phyloP scores from a whole-genome alignment of 2,329 filamentous ascomycete genomes.

The Arthrobotrys conoides region DNA sequence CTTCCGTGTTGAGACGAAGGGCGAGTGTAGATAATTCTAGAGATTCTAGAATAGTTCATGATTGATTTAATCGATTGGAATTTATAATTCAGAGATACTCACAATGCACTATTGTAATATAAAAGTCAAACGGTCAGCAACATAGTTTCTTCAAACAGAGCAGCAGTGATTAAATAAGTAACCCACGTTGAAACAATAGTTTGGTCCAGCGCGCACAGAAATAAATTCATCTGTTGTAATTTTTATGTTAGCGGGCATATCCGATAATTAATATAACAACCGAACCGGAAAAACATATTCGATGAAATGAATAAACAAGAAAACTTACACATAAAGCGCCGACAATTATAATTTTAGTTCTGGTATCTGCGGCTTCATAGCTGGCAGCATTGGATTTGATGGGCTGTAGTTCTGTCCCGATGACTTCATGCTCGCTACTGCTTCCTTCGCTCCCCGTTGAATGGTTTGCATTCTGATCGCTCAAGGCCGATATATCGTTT shows the following conservation, averaged over 20 bases:
- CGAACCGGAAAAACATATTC: too few species aligned
- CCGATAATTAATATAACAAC: not conserved
- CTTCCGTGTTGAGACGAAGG: not conserved
- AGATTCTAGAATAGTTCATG: not conserved
- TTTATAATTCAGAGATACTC: too few species aligned
- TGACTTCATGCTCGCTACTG: constrained; percentile 13
- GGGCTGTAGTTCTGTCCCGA: constrained; percentile 33
- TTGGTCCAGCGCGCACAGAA: constrained; percentile 64
- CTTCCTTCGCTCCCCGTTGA: constrained; percentile 28
- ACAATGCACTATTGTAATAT: constrained; percentile 34
- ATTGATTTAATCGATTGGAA: not conserved
- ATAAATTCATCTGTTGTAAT: constrained; percentile 62
- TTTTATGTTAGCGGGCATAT: constrained; percentile 1
- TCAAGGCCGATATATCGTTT: constrained; percentile 8
- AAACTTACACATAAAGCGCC: constrained; percentile 63
- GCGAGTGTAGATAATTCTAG: not conserved
- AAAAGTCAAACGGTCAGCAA: constrained; percentile 20
- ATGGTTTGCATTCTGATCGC: constrained; percentile 21
- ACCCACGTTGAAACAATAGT: constrained; percentile 63
- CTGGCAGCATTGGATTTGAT: constrained; percentile 38
- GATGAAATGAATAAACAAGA: not conserved
- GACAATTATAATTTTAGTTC: constrained; percentile 63
- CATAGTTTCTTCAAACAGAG: not conserved
- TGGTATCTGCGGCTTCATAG: constrained; percentile 52
- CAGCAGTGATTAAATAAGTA: not conserved